A percentile compares a stretch with the other conserved stretches of the same genome.
phyloP scores from a whole-genome alignment of 2,329 filamentous ascomycete genomes.

The Sporothrix inflata region DNA sequence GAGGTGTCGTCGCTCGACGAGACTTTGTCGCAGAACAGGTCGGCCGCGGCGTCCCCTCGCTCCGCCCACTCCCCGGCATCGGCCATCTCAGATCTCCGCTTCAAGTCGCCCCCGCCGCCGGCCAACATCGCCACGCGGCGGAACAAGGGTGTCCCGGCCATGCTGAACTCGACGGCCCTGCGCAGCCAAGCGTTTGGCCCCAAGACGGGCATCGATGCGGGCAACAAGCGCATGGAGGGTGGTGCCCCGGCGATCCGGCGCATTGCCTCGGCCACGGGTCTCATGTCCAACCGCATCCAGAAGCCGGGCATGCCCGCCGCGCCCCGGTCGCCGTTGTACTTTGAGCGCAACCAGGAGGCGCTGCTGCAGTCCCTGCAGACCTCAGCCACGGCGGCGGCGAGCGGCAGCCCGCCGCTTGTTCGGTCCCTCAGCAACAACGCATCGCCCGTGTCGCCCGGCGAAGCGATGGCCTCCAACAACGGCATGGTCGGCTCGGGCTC shows the following conservation, averaged over 20 bases:
- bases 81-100: slow-evolving; percentile 41
- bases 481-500: slow-evolving; percentile 11
- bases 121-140: slow-evolving; percentile 60
- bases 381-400: slow-evolving; percentile 33
- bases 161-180: slow-evolving; percentile 51
- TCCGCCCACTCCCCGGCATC: slow-evolving; percentile 40
- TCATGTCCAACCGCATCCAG: slow-evolving; percentile 47
- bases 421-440: slow-evolving; percentile 25
- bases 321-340: slow-evolving; percentile 50
- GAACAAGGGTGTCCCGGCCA: slow-evolving; percentile 53
- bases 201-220: slow-evolving; percentile 53
- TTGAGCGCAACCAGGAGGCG: slow-evolving; percentile 52
- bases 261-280: slow-evolving; percentile 56
- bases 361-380: slow-evolving; percentile 46
- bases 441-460: slow-evolving; percentile 17
- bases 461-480: neutral
- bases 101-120: slow-evolving; percentile 54
- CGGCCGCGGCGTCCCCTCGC: slow-evolving; percentile 37
- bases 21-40: slow-evolving; percentile 34
- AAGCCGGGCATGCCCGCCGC: slow-evolving; percentile 42
- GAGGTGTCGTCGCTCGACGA: slow-evolving; percentile 24
- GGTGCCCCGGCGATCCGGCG: slow-evolving; percentile 55
- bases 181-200: slow-evolving; percentile 51
- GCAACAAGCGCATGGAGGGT: slow-evolving; percentile 48
- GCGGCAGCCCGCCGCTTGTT: slow-evolving; percentile 44